Base-by-base conservation (phyloP, 2,329 filamentous ascomycete species). In the Madurella mycetomatis region DNA sequence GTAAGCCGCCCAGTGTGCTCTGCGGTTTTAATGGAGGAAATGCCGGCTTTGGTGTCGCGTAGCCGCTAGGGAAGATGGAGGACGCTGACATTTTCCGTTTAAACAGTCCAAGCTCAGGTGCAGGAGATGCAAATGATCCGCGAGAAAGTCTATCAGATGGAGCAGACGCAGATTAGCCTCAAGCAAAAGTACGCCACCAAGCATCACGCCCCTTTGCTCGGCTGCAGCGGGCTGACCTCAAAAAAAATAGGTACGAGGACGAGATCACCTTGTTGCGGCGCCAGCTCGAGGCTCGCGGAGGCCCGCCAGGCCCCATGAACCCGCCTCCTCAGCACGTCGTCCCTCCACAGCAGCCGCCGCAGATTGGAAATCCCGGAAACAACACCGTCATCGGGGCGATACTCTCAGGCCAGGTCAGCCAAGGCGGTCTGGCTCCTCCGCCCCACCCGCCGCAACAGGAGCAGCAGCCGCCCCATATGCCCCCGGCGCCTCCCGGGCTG, bases 101-200 rank as follows among this genome's bases (percentile, higher is more conserved):
- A 57, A 44, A 42, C 25, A 96, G 94, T 97, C 68, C 85, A 89
- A 55, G 83, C 85, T 47, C 94, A 99, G 71, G 87, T 96, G 61
- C 87, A 92, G 67, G 94, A 99, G 74, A 94, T 97, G 81, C 90
- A 96, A 69, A 82, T 96, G 67, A 90, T 99, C 47, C 82, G 92
- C 60, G 87, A 92, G 69, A 96, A 96, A 73, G 90, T 99, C 56
- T 96, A 90, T 67, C 84, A 89, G 64, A 84, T 99, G 71, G 94
- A 99, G 72, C 91, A 95, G 69, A 84, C 86, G 47, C 94, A 97
- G 67, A 81, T 92, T 65, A 84, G 83, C 50, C 84, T 96, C 67
- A 97, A 97, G 77, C 81, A 86, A 72, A 95, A 96, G 92, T 97
- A 78, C 69, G 86, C 74, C 37, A 46, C 47, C 11, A 17, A 48